These are phyloP conservation scores for Spathaspora girioi DNA, from an alignment of 805 yeast species.

Conservation along the genomic window DNA sequence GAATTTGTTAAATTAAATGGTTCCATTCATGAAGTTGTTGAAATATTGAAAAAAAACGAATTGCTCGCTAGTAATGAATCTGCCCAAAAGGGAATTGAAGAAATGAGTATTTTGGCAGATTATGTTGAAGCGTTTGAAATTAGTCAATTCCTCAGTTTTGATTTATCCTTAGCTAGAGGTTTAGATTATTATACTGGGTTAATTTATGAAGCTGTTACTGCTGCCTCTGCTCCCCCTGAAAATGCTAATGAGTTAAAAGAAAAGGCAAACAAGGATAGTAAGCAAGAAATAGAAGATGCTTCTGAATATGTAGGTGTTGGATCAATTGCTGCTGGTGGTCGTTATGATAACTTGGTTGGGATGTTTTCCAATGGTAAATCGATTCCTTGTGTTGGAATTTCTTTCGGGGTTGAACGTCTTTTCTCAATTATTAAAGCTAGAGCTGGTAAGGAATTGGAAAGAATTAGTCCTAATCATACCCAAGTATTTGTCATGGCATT, in stretches of 20 bases:
- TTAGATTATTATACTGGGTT: constrained; percentile 96
- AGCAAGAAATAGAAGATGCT: constrained; percentile 78
- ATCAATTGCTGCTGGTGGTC: constrained; percentile 98
- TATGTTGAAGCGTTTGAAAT: constrained; percentile 84
- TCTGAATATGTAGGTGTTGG: constrained; percentile 97
- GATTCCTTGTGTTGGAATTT: constrained; percentile 95
- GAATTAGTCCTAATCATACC: constrained; percentile 79
- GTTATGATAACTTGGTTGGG: constrained; percentile 94
- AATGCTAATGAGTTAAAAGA: constrained; percentile 67
- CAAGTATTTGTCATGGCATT: constrained; percentile 96
- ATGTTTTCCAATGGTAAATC: constrained; percentile 93
- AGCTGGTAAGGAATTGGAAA: constrained; percentile 51
- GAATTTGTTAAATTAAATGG: constrained; percentile 87
- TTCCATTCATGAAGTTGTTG: constrained; percentile 59
- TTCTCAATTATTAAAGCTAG: constrained; percentile 86
- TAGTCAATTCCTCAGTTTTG: constrained; percentile 68
- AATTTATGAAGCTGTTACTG: constrained; percentile 93
- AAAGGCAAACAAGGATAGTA: constrained; percentile 20
- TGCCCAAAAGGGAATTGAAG: constrained; percentile 78
- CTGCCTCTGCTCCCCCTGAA: constrained; percentile 92
- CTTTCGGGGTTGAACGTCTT: constrained; percentile 94
- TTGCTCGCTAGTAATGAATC: constrained; percentile 58
- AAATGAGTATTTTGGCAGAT: constrained; percentile 69
- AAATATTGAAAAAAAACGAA: constrained; percentile 53
- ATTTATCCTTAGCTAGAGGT: constrained; percentile 94